A percentile compares a stretch with the other conserved stretches of the same genome.
Evolutionary conservation across 148 eudicot genomes (phyloP).

Genomic region (Cornus florida): DNA sequence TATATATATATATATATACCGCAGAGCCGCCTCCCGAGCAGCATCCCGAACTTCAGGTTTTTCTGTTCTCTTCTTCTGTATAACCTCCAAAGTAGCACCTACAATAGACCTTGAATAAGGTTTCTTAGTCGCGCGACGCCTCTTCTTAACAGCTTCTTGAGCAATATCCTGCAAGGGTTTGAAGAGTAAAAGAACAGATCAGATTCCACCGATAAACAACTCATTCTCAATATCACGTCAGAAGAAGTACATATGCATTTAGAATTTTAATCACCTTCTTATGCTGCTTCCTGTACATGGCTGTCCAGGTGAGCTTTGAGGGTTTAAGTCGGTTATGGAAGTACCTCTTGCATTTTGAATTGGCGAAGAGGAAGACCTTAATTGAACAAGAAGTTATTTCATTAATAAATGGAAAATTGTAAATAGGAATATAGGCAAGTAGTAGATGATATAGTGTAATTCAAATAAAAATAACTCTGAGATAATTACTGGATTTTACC

Average conservation of each 20-base stretch:
- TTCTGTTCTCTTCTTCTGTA: constrained; percentile 64
- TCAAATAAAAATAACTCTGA: not conserved
- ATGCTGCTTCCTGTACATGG: constrained; percentile 70
- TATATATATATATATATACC: constrained; percentile 23
- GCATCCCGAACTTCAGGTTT: constrained; percentile 78
- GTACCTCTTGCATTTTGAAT: constrained; percentile 73
- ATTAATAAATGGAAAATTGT: not conserved
- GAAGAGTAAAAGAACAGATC: not conserved
- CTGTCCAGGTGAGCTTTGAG: constrained; percentile 68
- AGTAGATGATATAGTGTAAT: not conserved
- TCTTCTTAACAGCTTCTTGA: constrained; percentile 68
- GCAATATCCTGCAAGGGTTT: constrained; percentile 49
- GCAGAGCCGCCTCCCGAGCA: constrained; percentile 72
- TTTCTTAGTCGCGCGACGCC: constrained; percentile 68
- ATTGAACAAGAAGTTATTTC: not conserved
- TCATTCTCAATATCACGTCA: not conserved
- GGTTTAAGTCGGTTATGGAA: constrained; percentile 70
- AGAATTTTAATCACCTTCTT: constrained; percentile 48
- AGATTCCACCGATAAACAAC: not conserved
- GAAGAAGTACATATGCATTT: not conserved
- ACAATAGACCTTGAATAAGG: constrained; percentile 76
- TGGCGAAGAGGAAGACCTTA: constrained; percentile 60
- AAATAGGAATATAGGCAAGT: not conserved
- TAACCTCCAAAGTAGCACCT: constrained; percentile 72
- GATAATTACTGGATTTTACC: constrained; percentile 22